These are phyloP conservation scores for Polyporus arcularius DNA, from an alignment of 768 basidiomycete genomes.

Conservation along the genomic window DNA sequence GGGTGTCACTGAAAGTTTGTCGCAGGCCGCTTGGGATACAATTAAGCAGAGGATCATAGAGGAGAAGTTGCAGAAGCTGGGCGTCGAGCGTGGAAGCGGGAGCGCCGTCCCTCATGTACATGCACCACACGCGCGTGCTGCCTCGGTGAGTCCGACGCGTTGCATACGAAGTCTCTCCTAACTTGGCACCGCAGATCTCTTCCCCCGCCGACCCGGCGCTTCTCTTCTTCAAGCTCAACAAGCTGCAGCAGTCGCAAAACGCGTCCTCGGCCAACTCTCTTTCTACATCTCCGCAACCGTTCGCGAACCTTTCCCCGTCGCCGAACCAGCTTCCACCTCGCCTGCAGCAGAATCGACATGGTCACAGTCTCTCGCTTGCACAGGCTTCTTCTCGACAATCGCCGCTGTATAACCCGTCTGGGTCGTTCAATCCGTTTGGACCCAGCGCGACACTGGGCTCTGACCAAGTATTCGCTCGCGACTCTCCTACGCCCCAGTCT, in stretches of 20 bases:
- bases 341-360: constrained; percentile 57
- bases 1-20: constrained; percentile 4
- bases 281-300: constrained; percentile 65
- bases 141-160: constrained; percentile 61
- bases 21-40: constrained; percentile 71
- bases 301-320: constrained; percentile 52
- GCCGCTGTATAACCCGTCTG: constrained; percentile 37
- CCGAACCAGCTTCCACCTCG: constrained; percentile 37
- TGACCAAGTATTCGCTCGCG: constrained; percentile 37
- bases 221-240: constrained; percentile 80
- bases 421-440: constrained; percentile 67
- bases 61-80: constrained; percentile 77
- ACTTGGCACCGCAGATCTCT: constrained; percentile 60
- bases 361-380: constrained; percentile 73
- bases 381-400: constrained; percentile 46
- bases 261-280: constrained; percentile 53
- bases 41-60: constrained; percentile 75
- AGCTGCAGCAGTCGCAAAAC: constrained; percentile 73
- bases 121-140: constrained; percentile 79
- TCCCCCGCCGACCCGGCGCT: constrained; percentile 88
- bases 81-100: constrained; percentile 65
- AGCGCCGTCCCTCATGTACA: constrained; percentile 60
- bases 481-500: constrained; percentile 27
- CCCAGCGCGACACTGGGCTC: constrained; percentile 55
- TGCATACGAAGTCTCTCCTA: constrained; percentile 10